Percentiles rank a stretch among this genome's conserved stretches.
These are phyloP conservation scores for Solanum pennellii DNA, from an alignment of 257 asterid species.

Conservation along the genomic window DNA sequence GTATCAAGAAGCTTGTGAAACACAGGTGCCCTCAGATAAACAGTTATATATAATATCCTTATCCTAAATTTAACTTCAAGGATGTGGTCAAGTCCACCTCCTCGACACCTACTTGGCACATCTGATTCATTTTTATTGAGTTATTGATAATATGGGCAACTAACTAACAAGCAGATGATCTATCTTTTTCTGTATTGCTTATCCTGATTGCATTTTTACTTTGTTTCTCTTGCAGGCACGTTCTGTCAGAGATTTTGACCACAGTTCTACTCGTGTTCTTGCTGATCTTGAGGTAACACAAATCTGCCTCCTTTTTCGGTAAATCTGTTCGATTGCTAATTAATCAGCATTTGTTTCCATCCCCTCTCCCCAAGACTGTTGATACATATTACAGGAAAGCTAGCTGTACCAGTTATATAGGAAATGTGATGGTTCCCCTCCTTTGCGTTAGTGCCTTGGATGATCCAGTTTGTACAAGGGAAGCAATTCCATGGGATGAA, in stretches of 20 bases:
- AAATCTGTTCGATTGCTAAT: background rate
- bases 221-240: slow-evolving; percentile 34
- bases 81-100: background rate
- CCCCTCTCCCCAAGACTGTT: slow-evolving; percentile 44
- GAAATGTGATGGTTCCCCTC: slow-evolving; percentile 73
- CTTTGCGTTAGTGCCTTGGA: slow-evolving; percentile 77
- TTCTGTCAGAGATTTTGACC: slow-evolving; percentile 71
- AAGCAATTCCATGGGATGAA: slow-evolving; percentile 96
- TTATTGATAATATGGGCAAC: background rate
- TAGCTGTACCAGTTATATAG: slow-evolving; percentile 62
- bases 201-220: background rate
- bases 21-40: background rate
- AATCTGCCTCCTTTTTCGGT: background rate
- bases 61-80: background rate
- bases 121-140: background rate
- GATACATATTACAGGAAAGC: slow-evolving; percentile 79
- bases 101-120: background rate
- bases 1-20: background rate
- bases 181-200: background rate
- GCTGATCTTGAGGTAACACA: slow-evolving; percentile 67
- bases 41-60: background rate
- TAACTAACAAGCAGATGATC: background rate
- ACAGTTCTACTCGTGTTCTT: slow-evolving; percentile 59
- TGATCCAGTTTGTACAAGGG: slow-evolving; percentile 89
- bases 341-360: background rate